phyloP scores from a whole-genome alignment of 2,329 filamentous ascomycete species.

The Lasiodiplodia gonubiensis region DNA sequence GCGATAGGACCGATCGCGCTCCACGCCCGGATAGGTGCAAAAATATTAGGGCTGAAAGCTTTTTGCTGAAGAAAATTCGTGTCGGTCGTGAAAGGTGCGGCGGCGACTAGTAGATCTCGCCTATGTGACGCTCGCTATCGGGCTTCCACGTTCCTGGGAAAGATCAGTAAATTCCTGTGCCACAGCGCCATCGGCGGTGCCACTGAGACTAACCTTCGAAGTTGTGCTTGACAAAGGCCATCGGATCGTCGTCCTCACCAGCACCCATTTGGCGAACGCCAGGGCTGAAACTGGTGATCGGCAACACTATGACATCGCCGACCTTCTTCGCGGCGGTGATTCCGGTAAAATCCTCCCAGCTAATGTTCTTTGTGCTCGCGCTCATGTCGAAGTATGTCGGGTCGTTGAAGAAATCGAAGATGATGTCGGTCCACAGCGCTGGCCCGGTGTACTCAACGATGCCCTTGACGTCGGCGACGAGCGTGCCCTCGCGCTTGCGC shows the following conservation, averaged over 20 bases:
- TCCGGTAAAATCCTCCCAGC: constrained; percentile 87
- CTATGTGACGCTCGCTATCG: constrained; percentile 72
- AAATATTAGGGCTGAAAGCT: constrained; percentile 21
- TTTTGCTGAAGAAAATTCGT: constrained; percentile 28
- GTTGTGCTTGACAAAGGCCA: constrained; percentile 97
- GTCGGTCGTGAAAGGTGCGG: constrained; percentile 21
- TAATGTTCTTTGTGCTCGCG: constrained; percentile 73
- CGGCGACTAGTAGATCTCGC: constrained; percentile 40
- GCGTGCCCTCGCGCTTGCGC: constrained; percentile 70
- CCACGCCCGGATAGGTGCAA: constrained; percentile 20
- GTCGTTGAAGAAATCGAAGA: constrained; percentile 96
- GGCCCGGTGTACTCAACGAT: constrained; percentile 96
- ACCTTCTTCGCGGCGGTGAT: constrained; percentile 84
- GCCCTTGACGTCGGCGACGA: constrained; percentile 71
- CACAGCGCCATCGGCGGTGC: not conserved
- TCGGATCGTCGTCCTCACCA: constrained; percentile 83
- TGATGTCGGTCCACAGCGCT: constrained; percentile 88
- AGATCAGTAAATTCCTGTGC: constrained; percentile 24
- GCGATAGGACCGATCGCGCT: constrained; percentile 12
- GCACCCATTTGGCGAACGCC: constrained; percentile 94
- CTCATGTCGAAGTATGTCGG: constrained; percentile 83
- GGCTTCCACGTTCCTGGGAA: constrained; percentile 75
- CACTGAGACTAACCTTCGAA: constrained; percentile 77
- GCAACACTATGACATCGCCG: constrained; percentile 89
- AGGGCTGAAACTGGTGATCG: constrained; percentile 96